A percentile compares a stretch with the other conserved stretches of the same genome.
These are phyloP conservation scores for Ogataea naganishii DNA, from an alignment of 805 yeast species.

Conservation along the genomic window DNA sequence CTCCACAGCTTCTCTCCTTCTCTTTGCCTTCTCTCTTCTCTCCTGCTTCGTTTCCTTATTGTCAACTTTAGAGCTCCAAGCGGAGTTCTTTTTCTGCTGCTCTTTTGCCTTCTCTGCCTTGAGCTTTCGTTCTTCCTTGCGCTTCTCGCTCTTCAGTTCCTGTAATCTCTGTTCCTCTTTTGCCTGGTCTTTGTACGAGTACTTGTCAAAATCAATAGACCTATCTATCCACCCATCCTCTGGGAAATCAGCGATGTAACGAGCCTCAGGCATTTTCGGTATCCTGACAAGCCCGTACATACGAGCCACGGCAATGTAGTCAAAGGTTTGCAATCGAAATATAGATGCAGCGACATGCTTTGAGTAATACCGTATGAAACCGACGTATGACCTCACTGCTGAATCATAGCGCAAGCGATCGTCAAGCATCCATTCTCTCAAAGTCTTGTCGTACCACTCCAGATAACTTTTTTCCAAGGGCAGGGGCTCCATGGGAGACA, in stretches of 20 bases:
- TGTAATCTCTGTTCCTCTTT: slow-evolving; percentile 57
- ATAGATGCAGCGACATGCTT: slow-evolving; percentile 87
- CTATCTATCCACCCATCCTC: slow-evolving; percentile 67
- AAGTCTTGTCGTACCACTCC: slow-evolving; percentile 21
- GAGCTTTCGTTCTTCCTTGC: slow-evolving; percentile 25
- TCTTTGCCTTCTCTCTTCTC: slow-evolving; percentile 60
- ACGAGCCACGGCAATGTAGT: slow-evolving; percentile 62
- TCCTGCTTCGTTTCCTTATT: slow-evolving; percentile 52
- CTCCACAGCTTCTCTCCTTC: slow-evolving; percentile 62
- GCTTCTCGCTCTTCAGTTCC: slow-evolving; percentile 40
- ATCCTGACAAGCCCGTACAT: slow-evolving; percentile 75
- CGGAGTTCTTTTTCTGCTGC: slow-evolving; percentile 42
- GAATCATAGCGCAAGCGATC: slow-evolving; percentile 81
- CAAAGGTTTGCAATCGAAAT: slow-evolving; percentile 64
- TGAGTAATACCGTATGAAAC: slow-evolving; percentile 73
- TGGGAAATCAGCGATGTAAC: slow-evolving; percentile 44
- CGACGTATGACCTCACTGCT: slow-evolving; percentile 74
- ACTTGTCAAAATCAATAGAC: slow-evolving; percentile 58
- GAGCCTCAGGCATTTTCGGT: slow-evolving; percentile 92
- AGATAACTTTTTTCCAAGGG: slow-evolving; percentile 8
- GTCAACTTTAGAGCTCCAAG: slow-evolving; percentile 74
- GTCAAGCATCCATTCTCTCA: slow-evolving; percentile 47
- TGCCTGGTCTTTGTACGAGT: slow-evolving; percentile 51
- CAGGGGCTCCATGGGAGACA: slow-evolving; percentile 31
- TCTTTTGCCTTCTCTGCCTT: slow-evolving; percentile 36